Evolutionary conservation across 768 basidiomycete species (phyloP).

Genomic region (Hypholoma sublateritium): DNA sequence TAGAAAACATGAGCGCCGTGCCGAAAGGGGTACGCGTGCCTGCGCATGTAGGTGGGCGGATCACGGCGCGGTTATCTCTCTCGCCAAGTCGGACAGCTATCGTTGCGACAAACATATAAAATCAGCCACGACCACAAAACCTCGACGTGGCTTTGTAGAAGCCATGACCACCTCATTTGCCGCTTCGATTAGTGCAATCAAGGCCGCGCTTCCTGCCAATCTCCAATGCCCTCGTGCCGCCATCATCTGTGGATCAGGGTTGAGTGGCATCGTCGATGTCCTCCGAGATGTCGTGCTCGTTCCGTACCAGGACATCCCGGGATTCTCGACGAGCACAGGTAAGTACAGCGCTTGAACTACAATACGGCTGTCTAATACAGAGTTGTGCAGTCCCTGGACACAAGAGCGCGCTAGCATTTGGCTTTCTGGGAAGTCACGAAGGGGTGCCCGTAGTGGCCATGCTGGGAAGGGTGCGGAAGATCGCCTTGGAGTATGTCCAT

Average conservation of each 20-base stretch:
- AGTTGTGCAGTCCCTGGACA: constrained; percentile 69
- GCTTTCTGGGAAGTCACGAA: constrained; percentile 59
- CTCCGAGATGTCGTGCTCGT: constrained; percentile 59
- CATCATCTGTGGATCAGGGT: constrained; percentile 86
- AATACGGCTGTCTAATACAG: neutral
- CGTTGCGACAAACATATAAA: no score
- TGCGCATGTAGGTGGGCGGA: no score
- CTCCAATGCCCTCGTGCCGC: constrained; percentile 61
- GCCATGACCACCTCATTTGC: constrained; percentile 10
- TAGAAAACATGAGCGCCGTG: no score
- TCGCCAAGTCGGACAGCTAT: no score
- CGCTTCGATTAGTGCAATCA: constrained; percentile 33
- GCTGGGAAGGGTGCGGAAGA: constrained; percentile 71
- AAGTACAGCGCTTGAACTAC: constrained; percentile 12
- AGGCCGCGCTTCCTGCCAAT: constrained; percentile 30
- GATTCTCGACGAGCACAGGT: constrained; percentile 82
- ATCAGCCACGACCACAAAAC: no score
- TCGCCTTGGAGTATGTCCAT: neutral
- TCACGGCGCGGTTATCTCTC: no score
- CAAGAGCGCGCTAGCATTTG: constrained; percentile 78
- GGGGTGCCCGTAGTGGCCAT: constrained; percentile 86
- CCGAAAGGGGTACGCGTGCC: no score
- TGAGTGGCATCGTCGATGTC: constrained; percentile 69
- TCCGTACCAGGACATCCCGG: constrained; percentile 66
- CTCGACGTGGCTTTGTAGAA: neutral